These are phyloP conservation scores for Botrytis porri DNA, from an alignment of 2,329 filamentous ascomycete species.

Conservation along the genomic window DNA sequence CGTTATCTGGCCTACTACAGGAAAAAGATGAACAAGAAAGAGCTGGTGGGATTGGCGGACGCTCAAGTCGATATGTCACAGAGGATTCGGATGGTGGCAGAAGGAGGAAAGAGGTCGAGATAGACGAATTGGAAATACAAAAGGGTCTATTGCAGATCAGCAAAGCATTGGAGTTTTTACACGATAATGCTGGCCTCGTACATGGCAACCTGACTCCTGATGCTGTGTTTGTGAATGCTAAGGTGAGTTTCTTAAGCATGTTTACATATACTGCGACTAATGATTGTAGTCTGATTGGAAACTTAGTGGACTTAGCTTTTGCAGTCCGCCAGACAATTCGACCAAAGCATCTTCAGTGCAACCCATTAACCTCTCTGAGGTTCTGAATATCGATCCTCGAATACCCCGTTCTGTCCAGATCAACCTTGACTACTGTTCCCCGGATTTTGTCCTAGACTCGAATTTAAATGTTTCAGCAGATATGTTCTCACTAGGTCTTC, in stretches of 20 bases:
- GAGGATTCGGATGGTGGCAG: constrained; percentile 73
- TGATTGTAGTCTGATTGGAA: constrained; percentile 86
- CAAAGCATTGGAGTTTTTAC: constrained; percentile 91
- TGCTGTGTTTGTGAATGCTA: constrained; percentile 88
- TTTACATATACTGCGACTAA: constrained; percentile 31
- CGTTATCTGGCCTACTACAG: constrained; percentile 74
- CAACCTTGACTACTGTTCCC: constrained; percentile 88
- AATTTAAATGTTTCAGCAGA: constrained; percentile 82
- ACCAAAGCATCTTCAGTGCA: constrained; percentile 72
- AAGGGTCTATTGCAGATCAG: constrained; percentile 91
- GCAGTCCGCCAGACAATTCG: constrained; percentile 73
- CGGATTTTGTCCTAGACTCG: constrained; percentile 90
- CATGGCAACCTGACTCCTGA: constrained; percentile 95
- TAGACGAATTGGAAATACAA: constrained; percentile 96
- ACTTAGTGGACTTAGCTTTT: constrained; percentile 89
- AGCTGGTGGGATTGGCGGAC: constrained; percentile 62
- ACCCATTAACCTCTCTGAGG: constrained; percentile 78
- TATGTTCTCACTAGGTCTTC: constrained; percentile 87
- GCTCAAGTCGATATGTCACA: constrained; percentile 75
- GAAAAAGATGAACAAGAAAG: constrained; percentile 89
- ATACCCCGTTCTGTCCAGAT: constrained; percentile 81
- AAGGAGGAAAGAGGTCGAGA: constrained; percentile 77
- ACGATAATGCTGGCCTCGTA: constrained; percentile 90
- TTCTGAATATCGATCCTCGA: constrained; percentile 79
- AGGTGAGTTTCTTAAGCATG: constrained; percentile 52